phyloP scores from a whole-genome alignment of 306 rosid genomes.

The Argentina anserina region DNA sequence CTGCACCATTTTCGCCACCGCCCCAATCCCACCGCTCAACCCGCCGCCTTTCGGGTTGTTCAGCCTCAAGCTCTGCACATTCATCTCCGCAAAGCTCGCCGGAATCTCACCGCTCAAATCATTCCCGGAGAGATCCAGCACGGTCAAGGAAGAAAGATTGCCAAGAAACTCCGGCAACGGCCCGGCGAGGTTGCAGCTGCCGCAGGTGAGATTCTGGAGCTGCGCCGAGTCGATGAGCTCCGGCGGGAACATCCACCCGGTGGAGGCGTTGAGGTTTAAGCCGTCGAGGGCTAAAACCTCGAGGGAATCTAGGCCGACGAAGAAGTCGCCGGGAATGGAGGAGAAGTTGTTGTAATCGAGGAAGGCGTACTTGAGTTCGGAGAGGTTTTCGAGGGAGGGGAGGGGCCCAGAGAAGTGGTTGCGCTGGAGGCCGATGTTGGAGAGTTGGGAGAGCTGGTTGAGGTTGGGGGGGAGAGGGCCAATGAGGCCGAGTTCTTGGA shows the following conservation, averaged over 20 bases:
- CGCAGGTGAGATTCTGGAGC: conserved; percentile 61
- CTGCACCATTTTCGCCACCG: conserved; percentile 57
- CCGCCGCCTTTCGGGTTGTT: conserved; percentile 60
- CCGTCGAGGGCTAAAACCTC: conserved; percentile 73
- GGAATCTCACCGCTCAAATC: conserved; percentile 57
- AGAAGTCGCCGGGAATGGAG: conserved; percentile 72
- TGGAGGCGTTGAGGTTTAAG: conserved; percentile 45
- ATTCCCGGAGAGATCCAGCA: conserved; percentile 59
- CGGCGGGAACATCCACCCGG: conserved; percentile 70
- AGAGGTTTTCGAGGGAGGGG: conserved; percentile 61
- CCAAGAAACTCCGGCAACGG: conserved; percentile 71
- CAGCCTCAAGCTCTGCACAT: conserved; percentile 62
- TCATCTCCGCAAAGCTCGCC: conserved; percentile 22
- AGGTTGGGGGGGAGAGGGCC: conserved; percentile 71
- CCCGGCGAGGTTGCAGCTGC: conserved; percentile 66
- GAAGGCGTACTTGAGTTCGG: conserved; percentile 39
- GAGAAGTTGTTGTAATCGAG: conserved; percentile 68
- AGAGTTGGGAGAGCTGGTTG: conserved; percentile 60
- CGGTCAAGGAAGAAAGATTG: conserved; percentile 49
- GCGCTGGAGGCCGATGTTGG: conserved; percentile 71
- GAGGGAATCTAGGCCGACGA: conserved; percentile 50
- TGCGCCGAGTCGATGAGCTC: conserved; percentile 42
- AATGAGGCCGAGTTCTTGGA: conserved; percentile 48
- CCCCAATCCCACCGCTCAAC: conserved; percentile 57
- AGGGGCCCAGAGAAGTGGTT: conserved; percentile 59